Evolutionary conservation across 1,284 basidiomycete genomes (phyloP).

Genomic region (Sphagnurus paluster): DNA sequence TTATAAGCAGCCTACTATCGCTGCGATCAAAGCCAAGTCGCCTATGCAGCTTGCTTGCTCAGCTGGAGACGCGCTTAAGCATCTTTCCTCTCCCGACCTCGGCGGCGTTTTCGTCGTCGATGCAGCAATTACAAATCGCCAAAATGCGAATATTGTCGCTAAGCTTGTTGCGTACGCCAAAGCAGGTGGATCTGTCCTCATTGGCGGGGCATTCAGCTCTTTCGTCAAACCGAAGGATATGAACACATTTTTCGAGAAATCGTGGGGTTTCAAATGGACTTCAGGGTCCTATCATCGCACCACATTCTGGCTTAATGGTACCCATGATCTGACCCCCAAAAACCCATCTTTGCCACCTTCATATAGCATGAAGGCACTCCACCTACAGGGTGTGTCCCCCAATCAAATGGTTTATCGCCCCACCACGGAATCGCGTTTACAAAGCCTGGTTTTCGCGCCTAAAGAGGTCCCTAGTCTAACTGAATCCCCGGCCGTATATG

Average conservation of each 20-base stretch:
- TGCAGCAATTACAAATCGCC: conserved; percentile 14
- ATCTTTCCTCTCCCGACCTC: conserved; percentile 25
- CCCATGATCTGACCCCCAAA: conserved; percentile 11
- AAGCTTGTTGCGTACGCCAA: conserved; percentile 31
- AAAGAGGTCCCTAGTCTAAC: conserved; percentile 18
- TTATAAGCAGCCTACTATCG: conserved; percentile 15
- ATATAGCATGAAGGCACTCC: too few species aligned
- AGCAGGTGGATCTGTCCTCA: conserved; percentile 32
- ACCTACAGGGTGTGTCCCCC: too few species aligned
- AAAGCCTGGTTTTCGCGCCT: conserved; percentile 28
- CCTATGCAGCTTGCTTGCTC: conserved; percentile 7
- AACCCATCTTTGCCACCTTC: conserved; percentile 15
- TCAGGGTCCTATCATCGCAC: conserved; percentile 20
- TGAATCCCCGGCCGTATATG: conserved; percentile 31
- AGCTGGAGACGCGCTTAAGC: conserved; percentile 10
- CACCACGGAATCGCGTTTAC: conserved; percentile 13
- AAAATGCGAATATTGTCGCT: conserved; percentile 24
- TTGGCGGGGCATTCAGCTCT: conserved; percentile 27
- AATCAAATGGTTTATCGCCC: conserved; percentile 16
- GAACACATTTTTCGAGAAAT: conserved; percentile 23
- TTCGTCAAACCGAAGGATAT: conserved; percentile 19
- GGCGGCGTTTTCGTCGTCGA: conserved; percentile 27
- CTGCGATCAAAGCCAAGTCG: conserved; percentile 12
- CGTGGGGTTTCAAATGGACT: conserved; percentile 29
- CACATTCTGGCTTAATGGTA: conserved; percentile 18